These are phyloP conservation scores for Debaryomycetaceae sp. DNA, from an alignment of 1,139 yeast genomes.

Conservation along the genomic window DNA sequence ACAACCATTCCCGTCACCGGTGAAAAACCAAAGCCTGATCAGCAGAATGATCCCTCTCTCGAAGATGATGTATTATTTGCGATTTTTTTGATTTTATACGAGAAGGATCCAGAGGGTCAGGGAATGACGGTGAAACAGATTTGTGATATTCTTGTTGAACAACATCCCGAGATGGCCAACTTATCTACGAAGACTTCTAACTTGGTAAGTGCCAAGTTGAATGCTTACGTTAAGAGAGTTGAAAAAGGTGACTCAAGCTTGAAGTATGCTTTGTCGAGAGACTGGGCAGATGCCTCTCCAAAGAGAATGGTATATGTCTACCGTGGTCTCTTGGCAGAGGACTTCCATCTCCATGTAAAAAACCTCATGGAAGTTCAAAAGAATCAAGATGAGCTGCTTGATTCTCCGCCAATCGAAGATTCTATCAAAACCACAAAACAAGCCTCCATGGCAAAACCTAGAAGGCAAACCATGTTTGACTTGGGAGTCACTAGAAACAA, in stretches of 20 bases:
- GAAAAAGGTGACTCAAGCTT: constrained; percentile 75
- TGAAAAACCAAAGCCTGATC: constrained; percentile 69
- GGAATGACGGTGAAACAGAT: constrained; percentile 87
- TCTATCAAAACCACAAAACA: constrained; percentile 24
- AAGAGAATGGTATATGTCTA: constrained; percentile 85
- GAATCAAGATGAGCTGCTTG: constrained; percentile 11
- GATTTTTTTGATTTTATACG: constrained; percentile 66
- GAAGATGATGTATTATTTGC: constrained; percentile 77
- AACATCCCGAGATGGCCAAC: constrained; percentile 80
- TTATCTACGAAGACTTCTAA: constrained; percentile 78
- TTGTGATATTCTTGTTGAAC: constrained; percentile 67
- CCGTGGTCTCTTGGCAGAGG: constrained; percentile 69
- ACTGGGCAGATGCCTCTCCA: constrained; percentile 88
- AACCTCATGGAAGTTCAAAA: constrained; percentile 46
- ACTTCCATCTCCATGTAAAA: constrained; percentile 67
- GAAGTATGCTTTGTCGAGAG: constrained; percentile 72
- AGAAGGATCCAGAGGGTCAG: constrained; percentile 59
- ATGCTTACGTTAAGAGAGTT: constrained; percentile 79
- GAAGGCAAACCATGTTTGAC: constrained; percentile 50
- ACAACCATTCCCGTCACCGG: constrained; percentile 80
- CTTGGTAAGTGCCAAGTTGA: constrained; percentile 73
- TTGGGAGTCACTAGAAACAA: constrained; percentile 43
- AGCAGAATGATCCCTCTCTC: constrained; percentile 55
- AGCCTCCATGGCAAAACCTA: constrained; percentile 29
- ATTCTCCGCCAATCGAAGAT: constrained; percentile 8